phyloP scores from a whole-genome alignment of 345 rosid species.

The Hypericum perforatum region DNA sequence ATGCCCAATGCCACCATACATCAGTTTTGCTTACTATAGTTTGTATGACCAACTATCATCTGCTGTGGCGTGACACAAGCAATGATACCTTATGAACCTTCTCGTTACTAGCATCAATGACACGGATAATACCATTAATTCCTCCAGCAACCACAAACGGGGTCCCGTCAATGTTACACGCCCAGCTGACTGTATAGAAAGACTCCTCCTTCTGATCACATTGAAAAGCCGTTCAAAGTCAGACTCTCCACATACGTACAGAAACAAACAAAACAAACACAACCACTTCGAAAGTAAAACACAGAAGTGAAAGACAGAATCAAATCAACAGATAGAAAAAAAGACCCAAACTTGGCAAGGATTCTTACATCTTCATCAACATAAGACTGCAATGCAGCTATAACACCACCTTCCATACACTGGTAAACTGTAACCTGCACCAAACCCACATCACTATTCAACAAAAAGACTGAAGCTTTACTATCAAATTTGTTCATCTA shows the following conservation, averaged over 20 bases:
- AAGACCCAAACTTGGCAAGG: background rate
- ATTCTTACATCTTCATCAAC: slow-evolving; percentile 85
- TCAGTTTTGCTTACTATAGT: too few species aligned
- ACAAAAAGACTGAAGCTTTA: too few species aligned
- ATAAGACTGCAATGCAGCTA: slow-evolving; percentile 70
- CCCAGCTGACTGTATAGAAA: slow-evolving; percentile 93
- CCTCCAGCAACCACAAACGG: slow-evolving; percentile 83
- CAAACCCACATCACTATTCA: slow-evolving; percentile 4
- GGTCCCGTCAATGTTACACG: slow-evolving; percentile 51
- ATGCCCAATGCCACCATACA: background rate
- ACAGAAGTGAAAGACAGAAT: background rate
- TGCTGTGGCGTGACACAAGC: background rate
- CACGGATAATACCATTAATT: slow-evolving; percentile 79
- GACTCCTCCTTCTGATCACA: slow-evolving; percentile 89
- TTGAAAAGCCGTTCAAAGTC: slow-evolving; percentile 38
- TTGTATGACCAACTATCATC: background rate
- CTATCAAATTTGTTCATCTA: too few species aligned
- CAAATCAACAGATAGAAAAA: background rate
- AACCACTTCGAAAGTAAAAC: background rate
- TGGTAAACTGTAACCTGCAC: slow-evolving; percentile 84
- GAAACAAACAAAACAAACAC: slow-evolving; percentile 3
- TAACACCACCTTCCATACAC: slow-evolving; percentile 84
- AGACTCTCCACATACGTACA: slow-evolving; percentile 20
- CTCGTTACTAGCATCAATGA: slow-evolving; percentile 72
- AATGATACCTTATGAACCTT: slow-evolving; percentile 62